Conservation (phyloP, 495 filamentous ascomycete genomes). For the Lophiostoma macrostomum region DNA sequence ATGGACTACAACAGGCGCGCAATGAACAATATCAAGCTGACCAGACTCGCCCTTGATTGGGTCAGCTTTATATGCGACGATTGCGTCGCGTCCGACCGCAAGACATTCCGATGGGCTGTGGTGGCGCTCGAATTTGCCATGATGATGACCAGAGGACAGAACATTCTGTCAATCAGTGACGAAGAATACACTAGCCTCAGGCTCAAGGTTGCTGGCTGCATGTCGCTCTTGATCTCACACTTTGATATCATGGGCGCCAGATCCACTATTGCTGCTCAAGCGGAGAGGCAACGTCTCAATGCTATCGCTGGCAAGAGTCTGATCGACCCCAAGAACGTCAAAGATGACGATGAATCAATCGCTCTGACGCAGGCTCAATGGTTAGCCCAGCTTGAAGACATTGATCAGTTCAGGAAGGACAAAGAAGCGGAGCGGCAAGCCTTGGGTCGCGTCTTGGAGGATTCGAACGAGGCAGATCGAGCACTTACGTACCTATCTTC, state of each 20-base stretch:
- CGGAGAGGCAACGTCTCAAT: slow-evolving; percentile 81
- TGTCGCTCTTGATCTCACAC: slow-evolving; percentile 95
- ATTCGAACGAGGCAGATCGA: slow-evolving; percentile 89
- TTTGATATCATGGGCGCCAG: slow-evolving; percentile 98
- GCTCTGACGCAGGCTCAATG: slow-evolving; percentile 70
- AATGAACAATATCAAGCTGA: slow-evolving; percentile 95
- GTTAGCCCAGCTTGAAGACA: slow-evolving; percentile 61
- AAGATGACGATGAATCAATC: slow-evolving; percentile 81
- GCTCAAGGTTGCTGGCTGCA: slow-evolving; percentile 90
- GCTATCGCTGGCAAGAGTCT: slow-evolving; percentile 68
- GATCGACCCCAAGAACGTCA: slow-evolving; percentile 70
- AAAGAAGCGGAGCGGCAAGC: slow-evolving; percentile 85
- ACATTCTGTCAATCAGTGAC: slow-evolving; percentile 82
- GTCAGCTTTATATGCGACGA: slow-evolving; percentile 97
- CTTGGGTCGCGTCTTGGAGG: slow-evolving; percentile 85
- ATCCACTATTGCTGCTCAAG: slow-evolving; percentile 86
- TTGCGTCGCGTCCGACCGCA: slow-evolving; percentile 88
- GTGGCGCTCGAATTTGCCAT: slow-evolving; percentile 93
- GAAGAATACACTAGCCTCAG: slow-evolving; percentile 78
- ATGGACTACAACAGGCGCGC: slow-evolving; percentile 90
- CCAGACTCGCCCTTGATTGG: slow-evolving; percentile 91
- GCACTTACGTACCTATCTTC: slow-evolving; percentile 91
- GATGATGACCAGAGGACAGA: slow-evolving; percentile 89
- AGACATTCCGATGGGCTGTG: slow-evolving; percentile 96
- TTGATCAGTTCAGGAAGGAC: slow-evolving; percentile 75